Base-by-base conservation (phyloP, 768 basidiomycete species). In the Podaxis sp. region DNA sequence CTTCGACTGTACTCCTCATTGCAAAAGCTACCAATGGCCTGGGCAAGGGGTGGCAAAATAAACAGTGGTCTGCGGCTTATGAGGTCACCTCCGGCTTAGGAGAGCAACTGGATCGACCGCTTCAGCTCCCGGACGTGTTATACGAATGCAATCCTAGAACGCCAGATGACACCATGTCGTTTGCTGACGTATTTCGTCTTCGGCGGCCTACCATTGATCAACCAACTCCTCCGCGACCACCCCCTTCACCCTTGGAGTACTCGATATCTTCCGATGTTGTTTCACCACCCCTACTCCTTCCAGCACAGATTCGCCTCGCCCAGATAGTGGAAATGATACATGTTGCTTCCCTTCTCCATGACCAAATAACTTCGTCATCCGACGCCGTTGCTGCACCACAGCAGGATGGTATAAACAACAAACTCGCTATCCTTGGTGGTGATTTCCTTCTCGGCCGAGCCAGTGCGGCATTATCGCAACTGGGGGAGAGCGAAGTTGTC, bases 271-370 rank as follows among this genome's bases (percentile, higher is more conserved):
- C 52, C 27, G 53, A 36, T 50, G 68, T 76, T 51, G 63, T 67
- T 42, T 69, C 68, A 14, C 77, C 73, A 35, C 72, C 75, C 60
- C 73, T 67, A 56, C 79, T 91, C 48, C 83, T 99, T 5, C 93
- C 96, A 14, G 88, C 94, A 1, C 97, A 99, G 73, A 76, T 89
- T 32, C 89, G 95, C 32, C 85, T 99, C 36, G 96, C 95, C 3
- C 94, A 96, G 68, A 95, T 99, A 47, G 88, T 93, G 55, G 97
- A 99, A 72, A 97, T 98, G 94, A 91, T 99, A 51, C 94, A 98
- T 70, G 90, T 98, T 63, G 95, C 97, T 25, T 95, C 91, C 2
- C 80, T 94, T 9, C 78, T 99, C 16, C 96, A 98, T 71, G 93
- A 98, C 78, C 89, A 90, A 67, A 93, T 98, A 55, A 83, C 90